A percentile compares a stretch with the other conserved stretches of the same genome.
phyloP scores from a whole-genome alignment of 768 basidiomycete genomes.

The Lentinus brumalis region DNA sequence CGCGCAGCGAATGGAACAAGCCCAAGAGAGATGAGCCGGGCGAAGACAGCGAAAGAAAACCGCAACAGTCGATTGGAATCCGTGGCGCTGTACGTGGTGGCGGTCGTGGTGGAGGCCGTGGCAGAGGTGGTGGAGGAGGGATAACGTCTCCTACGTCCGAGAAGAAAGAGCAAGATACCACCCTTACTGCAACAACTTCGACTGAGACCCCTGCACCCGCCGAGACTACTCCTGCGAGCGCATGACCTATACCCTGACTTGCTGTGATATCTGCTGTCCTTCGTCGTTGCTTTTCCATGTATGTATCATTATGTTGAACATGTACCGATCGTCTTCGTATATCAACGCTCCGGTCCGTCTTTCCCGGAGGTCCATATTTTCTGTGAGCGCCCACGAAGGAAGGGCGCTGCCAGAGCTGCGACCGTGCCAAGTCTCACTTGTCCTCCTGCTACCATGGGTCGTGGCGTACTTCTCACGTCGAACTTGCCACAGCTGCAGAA shows the following conservation, averaged over 20 bases:
- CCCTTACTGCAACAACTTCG: neutral
- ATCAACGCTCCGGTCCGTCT: neutral
- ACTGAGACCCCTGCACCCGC: conserved; percentile 5
- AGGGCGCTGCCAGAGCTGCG: neutral
- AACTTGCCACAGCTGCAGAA: conserved; percentile 97
- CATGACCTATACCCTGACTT: conserved; percentile 22
- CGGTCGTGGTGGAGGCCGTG: conserved; percentile 22
- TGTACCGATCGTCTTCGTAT: neutral
- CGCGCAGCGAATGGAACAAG: conserved; percentile 25
- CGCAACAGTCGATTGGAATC: conserved; percentile 24
- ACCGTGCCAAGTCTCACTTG: neutral
- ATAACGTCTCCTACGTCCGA: conserved; percentile 11
- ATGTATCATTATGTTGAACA: neutral
- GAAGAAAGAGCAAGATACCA: conserved; percentile 9
- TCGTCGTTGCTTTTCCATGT: neutral
- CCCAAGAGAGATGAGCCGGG: conserved; percentile 13
- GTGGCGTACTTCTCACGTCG: conserved; percentile 79
- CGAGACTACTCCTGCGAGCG: conserved; percentile 6
- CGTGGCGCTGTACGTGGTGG: conserved; percentile 30
- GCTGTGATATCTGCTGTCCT: neutral
- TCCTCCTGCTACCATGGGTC: conserved; percentile 42
- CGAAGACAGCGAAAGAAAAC: conserved; percentile 19
- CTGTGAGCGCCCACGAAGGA: neutral
- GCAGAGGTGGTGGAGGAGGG: conserved; percentile 22
- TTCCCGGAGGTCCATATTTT: neutral